These are phyloP conservation scores for Proliferodiscus dingleyae DNA, from an alignment of 2,329 filamentous ascomycete species.

Conservation along the genomic window DNA sequence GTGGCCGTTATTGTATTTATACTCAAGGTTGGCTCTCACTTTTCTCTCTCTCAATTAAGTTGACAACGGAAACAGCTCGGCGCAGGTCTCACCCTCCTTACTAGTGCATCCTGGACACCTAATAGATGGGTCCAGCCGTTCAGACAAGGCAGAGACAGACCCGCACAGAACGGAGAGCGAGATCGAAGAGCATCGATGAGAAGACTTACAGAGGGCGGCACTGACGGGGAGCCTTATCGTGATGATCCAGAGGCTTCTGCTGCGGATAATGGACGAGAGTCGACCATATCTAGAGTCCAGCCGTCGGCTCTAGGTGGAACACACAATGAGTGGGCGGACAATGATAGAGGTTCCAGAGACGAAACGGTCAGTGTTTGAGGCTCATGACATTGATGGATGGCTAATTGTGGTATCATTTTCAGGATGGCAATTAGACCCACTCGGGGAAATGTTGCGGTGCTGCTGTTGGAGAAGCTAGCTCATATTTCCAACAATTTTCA, in stretches of 20 bases:
- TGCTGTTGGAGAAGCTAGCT: too few relatives aligned
- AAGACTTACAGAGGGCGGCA: slow-evolving; percentile 24
- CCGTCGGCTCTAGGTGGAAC: slow-evolving; percentile 20
- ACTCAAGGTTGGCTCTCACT: slow-evolving; percentile 44
- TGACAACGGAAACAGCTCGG: slow-evolving; percentile 13
- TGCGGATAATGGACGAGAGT: slow-evolving; percentile 4
- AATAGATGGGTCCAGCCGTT: slow-evolving; percentile 16
- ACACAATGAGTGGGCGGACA: slow-evolving; percentile 22
- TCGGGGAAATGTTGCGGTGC: too few relatives aligned
- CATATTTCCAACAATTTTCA: too few relatives aligned
- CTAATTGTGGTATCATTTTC: too few relatives aligned
- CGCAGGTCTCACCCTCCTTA: slow-evolving; percentile 25
- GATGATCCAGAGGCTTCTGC: slow-evolving; percentile 17
- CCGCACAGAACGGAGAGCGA: slow-evolving; percentile 14
- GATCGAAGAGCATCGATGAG: slow-evolving; percentile 20
- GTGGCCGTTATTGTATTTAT: slow-evolving; percentile 49
- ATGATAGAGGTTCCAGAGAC: too few relatives aligned
- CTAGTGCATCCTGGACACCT: slow-evolving; percentile 21
- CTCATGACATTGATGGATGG: too few relatives aligned
- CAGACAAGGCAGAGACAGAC: slow-evolving; percentile 10
- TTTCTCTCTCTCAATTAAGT: background rate
- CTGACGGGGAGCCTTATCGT: slow-evolving; percentile 17
- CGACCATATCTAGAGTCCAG: slow-evolving; percentile 21
- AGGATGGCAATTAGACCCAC: too few relatives aligned
- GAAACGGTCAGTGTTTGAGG: too few relatives aligned